Percentiles rank a stretch among this genome's conserved stretches.
Conservation (phyloP, 1,284 basidiomycete genomes). For the Austropuccinia psidii region DNA sequence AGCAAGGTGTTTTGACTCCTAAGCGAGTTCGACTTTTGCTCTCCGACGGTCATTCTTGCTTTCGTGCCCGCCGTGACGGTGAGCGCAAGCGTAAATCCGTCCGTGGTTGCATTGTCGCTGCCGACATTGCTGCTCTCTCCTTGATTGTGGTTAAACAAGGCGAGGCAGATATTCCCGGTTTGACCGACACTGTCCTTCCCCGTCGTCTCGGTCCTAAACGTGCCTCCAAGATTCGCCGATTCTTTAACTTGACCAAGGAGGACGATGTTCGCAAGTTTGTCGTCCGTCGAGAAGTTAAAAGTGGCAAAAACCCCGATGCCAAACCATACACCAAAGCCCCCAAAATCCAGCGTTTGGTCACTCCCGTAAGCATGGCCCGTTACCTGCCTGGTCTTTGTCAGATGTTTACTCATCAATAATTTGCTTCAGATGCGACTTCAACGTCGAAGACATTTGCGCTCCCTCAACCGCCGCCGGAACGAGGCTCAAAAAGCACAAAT, state of each 20-base stretch:
- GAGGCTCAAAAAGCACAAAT: slow-evolving; percentile 92
- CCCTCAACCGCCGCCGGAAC: slow-evolving; percentile 79
- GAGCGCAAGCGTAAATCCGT: slow-evolving; percentile 99
- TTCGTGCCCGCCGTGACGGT: slow-evolving; percentile 81
- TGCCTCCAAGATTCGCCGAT: slow-evolving; percentile 88
- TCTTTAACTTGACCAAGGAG: slow-evolving; percentile 97
- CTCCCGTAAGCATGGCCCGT: neutral
- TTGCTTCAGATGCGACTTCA: slow-evolving; percentile 78
- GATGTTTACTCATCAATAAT: slow-evolving; percentile 23
- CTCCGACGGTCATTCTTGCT: slow-evolving; percentile 93
- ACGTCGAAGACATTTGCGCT: slow-evolving; percentile 84
- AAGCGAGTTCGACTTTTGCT: slow-evolving; percentile 91
- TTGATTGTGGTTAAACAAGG: slow-evolving; percentile 97
- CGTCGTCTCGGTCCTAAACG: slow-evolving; percentile 92
- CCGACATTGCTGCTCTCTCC: slow-evolving; percentile 91
- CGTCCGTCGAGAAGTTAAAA: slow-evolving; percentile 79
- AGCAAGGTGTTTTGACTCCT: slow-evolving; percentile 94
- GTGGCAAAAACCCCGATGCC: slow-evolving; percentile 79
- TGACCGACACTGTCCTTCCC: slow-evolving; percentile 87
- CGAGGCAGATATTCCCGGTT: slow-evolving; percentile 78
- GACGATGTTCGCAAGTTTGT: slow-evolving; percentile 94
- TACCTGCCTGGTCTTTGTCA: neutral
- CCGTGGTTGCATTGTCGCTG: slow-evolving; percentile 87
- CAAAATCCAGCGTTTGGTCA: slow-evolving; percentile 54
- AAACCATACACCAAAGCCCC: slow-evolving; percentile 98